Percentiles rank a stretch among this genome's conserved stretches.
These are phyloP conservation scores for Clitoria ternatea DNA, from an alignment of 306 rosid species.

Conservation along the genomic window DNA sequence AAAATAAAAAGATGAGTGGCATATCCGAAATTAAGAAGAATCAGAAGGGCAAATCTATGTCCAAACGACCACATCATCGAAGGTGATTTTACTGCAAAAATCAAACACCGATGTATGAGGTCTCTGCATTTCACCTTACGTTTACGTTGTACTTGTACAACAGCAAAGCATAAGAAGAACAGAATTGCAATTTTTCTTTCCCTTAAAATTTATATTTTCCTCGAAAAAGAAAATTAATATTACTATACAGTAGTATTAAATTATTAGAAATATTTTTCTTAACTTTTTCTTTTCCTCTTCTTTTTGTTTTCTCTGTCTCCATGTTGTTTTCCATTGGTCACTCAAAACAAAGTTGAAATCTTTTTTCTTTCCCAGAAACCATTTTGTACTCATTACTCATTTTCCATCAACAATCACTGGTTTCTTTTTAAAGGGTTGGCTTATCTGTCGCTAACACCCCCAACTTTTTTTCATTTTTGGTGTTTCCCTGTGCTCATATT, in stretches of 20 bases:
- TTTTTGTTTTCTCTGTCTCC: background rate
- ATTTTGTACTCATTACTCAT: conserved; percentile 10
- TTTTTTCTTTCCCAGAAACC: background rate
- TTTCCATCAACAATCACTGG: background rate
- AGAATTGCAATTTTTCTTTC: conserved; percentile 1
- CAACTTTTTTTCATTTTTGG: conserved; percentile 2
- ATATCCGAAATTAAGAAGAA: conserved; percentile 12
- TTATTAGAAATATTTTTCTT: too few species aligned
- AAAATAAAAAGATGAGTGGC: too few species aligned
- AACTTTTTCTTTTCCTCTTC: background rate
- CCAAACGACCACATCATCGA: background rate
- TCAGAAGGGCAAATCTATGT: background rate
- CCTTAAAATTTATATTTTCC: background rate
- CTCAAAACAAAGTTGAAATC: conserved; percentile 24
- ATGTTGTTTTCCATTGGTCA: conserved; percentile 20
- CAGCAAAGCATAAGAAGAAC: background rate
- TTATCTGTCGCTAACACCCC: background rate
- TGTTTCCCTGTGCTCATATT: background rate
- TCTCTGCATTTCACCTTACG: background rate
- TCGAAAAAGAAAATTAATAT: background rate
- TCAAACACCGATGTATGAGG: conserved; percentile 14
- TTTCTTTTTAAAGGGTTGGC: conserved; percentile 14
- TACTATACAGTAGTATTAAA: background rate
- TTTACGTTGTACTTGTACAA: background rate
- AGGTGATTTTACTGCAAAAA: conserved; percentile 26